Evolutionary conservation across 805 yeast genomes (phyloP).

Genomic region (Saccharomycopsis synnaedendra): DNA sequence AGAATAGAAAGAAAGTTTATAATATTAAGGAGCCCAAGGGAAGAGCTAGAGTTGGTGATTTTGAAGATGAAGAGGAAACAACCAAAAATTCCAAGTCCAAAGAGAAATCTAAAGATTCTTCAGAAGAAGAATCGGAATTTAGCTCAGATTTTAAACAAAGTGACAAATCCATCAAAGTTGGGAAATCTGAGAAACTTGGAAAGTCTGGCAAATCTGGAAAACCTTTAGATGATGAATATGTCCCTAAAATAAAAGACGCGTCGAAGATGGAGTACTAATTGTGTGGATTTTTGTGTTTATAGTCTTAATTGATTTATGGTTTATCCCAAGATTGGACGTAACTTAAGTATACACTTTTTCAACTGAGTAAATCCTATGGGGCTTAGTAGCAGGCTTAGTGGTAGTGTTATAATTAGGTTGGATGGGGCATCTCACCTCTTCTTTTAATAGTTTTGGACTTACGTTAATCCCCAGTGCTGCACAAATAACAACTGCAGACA

Average conservation of each 20-base stretch:
- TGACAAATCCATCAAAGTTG: not conserved
- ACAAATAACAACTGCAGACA: no score
- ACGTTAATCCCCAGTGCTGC: no score
- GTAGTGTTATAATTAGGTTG: no score
- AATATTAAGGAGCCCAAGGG: not conserved
- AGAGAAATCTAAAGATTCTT: not conserved
- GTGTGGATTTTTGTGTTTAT: no score
- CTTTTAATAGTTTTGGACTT: no score
- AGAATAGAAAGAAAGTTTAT: not conserved
- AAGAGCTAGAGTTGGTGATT: no score
- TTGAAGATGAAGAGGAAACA: not conserved
- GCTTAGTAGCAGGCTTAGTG: no score
- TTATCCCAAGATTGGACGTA: no score
- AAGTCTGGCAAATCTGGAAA: not conserved
- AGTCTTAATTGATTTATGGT: no score
- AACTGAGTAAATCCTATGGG: no score
- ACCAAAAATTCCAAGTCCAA: not conserved
- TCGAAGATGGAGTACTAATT: not conserved
- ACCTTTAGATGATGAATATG: not conserved
- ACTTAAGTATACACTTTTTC: no score
- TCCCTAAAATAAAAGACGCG: not conserved
- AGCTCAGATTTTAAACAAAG: not conserved
- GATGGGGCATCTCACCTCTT: no score
- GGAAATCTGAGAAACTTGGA: not conserved
- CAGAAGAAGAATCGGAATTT: not conserved